Conservation (phyloP, 2,329 filamentous ascomycete species). For the Paraphaeosphaeria minitans region DNA sequence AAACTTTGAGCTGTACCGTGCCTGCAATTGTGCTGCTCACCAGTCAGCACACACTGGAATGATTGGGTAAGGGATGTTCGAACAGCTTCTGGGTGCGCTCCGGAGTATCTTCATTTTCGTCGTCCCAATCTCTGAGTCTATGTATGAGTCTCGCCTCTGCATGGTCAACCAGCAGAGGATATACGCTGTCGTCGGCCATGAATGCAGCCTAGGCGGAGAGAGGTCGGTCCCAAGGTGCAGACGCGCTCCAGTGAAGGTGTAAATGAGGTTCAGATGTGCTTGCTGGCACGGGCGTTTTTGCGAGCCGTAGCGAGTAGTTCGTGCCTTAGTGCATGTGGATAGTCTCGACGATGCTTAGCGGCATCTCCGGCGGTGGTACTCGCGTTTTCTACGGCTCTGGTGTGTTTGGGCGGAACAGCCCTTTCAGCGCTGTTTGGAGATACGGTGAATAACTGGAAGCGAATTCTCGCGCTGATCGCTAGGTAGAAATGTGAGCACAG, state of each 20-base stretch:
- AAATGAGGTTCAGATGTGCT: not conserved
- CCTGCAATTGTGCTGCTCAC: not conserved
- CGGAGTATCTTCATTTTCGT: not conserved
- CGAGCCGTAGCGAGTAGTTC: not conserved
- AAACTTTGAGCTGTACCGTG: not conserved
- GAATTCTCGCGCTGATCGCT: not conserved
- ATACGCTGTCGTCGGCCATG: not conserved
- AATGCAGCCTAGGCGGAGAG: not conserved
- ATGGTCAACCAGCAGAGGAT: not conserved
- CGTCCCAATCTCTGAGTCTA: not conserved
- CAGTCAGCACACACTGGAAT: not conserved
- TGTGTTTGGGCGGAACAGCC: not conserved
- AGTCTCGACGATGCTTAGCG: not conserved
- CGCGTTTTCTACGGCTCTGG: not conserved
- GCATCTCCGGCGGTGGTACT: not conserved
- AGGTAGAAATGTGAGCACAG: not conserved
- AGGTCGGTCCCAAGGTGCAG: not conserved
- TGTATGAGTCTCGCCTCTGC: not conserved
- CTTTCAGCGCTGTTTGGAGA: not conserved
- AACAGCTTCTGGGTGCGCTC: constrained; percentile 2
- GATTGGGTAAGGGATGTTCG: not conserved
- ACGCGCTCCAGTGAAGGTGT: not conserved
- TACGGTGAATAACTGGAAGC: not conserved
- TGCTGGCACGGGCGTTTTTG: not conserved
- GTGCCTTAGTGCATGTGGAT: not conserved